Conservation (phyloP, 805 yeast genomes). For the Kodamaea laetipori region DNA sequence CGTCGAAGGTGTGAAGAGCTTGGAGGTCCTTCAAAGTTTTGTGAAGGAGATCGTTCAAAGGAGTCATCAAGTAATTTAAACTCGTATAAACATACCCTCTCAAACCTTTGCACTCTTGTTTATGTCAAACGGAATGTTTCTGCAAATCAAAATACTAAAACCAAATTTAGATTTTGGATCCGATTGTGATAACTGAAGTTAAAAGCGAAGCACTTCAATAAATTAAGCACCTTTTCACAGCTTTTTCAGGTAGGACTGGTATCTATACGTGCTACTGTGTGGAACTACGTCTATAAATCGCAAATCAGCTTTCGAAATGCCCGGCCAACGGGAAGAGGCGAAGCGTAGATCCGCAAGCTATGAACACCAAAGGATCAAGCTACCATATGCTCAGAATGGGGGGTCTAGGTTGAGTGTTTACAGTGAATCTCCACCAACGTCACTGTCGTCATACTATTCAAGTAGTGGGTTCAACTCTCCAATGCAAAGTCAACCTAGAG, state of each 20-base stretch:
- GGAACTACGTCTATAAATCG: not conserved
- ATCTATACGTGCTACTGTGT: too few species aligned
- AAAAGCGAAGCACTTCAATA: too few species aligned
- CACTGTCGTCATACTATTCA: slow-evolving; percentile 6
- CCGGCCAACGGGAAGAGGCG: slow-evolving; percentile 4
- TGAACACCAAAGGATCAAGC: slow-evolving; percentile 23
- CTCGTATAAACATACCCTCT: not conserved
- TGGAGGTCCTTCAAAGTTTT: slow-evolving; percentile 22
- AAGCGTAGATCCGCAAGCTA: slow-evolving; percentile 24
- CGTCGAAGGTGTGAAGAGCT: slow-evolving; percentile 16
- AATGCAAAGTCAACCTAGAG: slow-evolving; percentile 9
- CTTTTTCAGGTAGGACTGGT: too few species aligned
- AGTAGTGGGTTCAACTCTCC: slow-evolving; percentile 1
- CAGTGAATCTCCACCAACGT: slow-evolving; percentile 10
- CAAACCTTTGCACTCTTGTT: too few species aligned
- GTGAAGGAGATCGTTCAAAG: slow-evolving; percentile 21
- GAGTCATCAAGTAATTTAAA: not conserved
- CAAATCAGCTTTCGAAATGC: not conserved
- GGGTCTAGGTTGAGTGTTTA: slow-evolving; percentile 18
- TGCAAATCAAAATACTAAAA: not conserved
- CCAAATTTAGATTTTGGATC: too few species aligned
- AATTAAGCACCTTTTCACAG: too few species aligned
- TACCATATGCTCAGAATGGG: slow-evolving; percentile 13
- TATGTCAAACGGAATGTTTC: too few species aligned
- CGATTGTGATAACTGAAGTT: too few species aligned